phyloP scores from a whole-genome alignment of 306 rosid species.

The Inga laurina region DNA sequence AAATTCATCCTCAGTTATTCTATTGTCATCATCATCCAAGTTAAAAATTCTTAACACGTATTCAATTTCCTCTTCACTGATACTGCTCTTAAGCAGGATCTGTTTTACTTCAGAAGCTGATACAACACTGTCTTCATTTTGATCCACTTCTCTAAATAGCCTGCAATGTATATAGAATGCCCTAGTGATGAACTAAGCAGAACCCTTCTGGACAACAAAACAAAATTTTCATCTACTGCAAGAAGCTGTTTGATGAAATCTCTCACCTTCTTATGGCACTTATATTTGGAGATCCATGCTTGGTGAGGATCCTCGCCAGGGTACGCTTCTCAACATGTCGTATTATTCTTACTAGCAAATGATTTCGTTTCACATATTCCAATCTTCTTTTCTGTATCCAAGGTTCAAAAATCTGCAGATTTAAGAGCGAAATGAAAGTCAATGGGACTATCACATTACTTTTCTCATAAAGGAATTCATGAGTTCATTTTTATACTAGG shows the following conservation, averaged over 20 bases:
- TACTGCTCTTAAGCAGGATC: constrained; percentile 35
- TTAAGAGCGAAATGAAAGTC: not conserved
- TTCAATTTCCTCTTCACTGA: constrained; percentile 32
- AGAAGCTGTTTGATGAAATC: constrained; percentile 2
- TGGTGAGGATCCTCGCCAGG: constrained; percentile 37
- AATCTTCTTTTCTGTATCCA: constrained; percentile 43
- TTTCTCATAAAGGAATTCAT: not conserved
- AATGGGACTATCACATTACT: not conserved
- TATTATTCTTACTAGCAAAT: constrained; percentile 31
- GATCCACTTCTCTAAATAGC: constrained; percentile 45
- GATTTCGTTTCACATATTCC: constrained; percentile 36
- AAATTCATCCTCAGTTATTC: constrained; percentile 45
- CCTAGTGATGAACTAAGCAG: not conserved
- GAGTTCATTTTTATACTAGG: not conserved
- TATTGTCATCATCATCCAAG: constrained; percentile 29
- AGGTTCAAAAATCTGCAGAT: constrained; percentile 41
- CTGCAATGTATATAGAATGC: constrained; percentile 29
- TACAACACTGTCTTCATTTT: constrained; percentile 41
- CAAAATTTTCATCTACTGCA: not conserved
- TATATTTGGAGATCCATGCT: constrained; percentile 36
- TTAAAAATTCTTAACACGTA: constrained; percentile 42
- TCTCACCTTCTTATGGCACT: constrained; percentile 37
- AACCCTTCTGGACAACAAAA: not conserved
- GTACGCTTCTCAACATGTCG: constrained; percentile 33
- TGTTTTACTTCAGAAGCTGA: constrained; percentile 42